Percentiles rank a stretch among this genome's conserved stretches.
Conservation (phyloP, 2,329 filamentous ascomycete genomes). For the Ceratocystis variospora region DNA sequence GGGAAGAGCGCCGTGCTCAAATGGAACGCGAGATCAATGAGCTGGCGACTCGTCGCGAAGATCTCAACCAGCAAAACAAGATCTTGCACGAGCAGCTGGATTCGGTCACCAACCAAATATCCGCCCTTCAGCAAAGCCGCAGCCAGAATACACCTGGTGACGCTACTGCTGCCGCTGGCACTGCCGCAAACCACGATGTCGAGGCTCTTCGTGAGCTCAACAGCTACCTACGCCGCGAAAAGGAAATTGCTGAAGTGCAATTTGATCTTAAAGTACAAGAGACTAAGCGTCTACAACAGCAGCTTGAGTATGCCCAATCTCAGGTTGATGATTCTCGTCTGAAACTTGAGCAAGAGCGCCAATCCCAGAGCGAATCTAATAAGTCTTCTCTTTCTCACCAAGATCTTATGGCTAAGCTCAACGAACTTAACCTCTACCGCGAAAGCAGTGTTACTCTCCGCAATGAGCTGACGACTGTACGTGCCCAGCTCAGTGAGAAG, state of each 20-base stretch:
- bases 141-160: conserved; percentile 33
- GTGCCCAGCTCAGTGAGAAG: conserved; percentile 63
- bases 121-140: conserved; percentile 63
- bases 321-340: conserved; percentile 81
- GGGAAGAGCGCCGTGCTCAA: conserved; percentile 66
- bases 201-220: conserved; percentile 83
- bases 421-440: conserved; percentile 88
- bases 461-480: conserved; percentile 68
- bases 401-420: conserved; percentile 85
- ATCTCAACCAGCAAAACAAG: conserved; percentile 78
- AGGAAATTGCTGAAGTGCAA: conserved; percentile 96
- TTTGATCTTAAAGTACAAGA: conserved; percentile 82
- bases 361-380: conserved; percentile 57
- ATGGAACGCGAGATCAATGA: conserved; percentile 77
- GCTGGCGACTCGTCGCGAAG: conserved; percentile 63
- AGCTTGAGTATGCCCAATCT: conserved; percentile 71
- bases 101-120: conserved; percentile 64
- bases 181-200: conserved; percentile 37
- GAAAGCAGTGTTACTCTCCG: conserved; percentile 88
- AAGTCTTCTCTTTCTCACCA: conserved; percentile 66
- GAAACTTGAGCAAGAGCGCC: conserved; percentile 81
- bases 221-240: conserved; percentile 81
- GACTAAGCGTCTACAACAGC: conserved; percentile 73
- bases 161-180: conserved; percentile 22
- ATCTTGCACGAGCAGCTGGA: conserved; percentile 83